Evolutionary conservation across 2,329 filamentous ascomycete genomes (phyloP).

Genomic region (Ascocoryne sarcoides): DNA sequence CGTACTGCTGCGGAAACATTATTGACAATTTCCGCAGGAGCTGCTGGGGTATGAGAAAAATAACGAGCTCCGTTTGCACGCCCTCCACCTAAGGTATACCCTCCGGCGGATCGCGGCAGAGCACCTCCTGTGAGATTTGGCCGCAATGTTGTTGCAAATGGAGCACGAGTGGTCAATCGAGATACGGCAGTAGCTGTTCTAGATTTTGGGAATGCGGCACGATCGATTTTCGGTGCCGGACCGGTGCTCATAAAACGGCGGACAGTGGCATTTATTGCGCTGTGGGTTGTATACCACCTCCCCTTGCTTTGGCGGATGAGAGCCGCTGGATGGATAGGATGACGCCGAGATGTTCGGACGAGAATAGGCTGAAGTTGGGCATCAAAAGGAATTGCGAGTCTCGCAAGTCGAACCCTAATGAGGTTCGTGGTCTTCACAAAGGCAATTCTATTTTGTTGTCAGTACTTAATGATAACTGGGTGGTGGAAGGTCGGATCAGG

Average conservation of each 20-base stretch:
- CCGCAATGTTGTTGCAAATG: slow-evolving; percentile 80
- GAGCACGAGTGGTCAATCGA: slow-evolving; percentile 64
- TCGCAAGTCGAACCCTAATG: slow-evolving; percentile 35
- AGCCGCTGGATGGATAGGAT: slow-evolving; percentile 48
- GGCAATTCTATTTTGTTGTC: slow-evolving; percentile 32
- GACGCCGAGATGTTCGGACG: slow-evolving; percentile 45
- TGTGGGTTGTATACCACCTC: slow-evolving; percentile 52
- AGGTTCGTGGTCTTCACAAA: slow-evolving; percentile 38
- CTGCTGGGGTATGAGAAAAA: slow-evolving; percentile 81
- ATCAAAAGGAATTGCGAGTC: slow-evolving; percentile 34
- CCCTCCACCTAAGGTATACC: slow-evolving; percentile 71
- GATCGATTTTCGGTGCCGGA: slow-evolving; percentile 35
- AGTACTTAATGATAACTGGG: slow-evolving; percentile 11
- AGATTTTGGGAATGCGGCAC: slow-evolving; percentile 46
- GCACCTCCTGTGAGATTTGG: slow-evolving; percentile 88
- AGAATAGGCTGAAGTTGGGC: slow-evolving; percentile 50
- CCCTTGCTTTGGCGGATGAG: slow-evolving; percentile 55
- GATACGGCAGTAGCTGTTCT: slow-evolving; percentile 46
- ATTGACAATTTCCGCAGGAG: slow-evolving; percentile 82
- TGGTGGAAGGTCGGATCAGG: background rate
- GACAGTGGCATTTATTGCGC: slow-evolving; percentile 42
- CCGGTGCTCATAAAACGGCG: slow-evolving; percentile 30
- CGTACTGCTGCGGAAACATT: slow-evolving; percentile 92
- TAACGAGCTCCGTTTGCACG: slow-evolving; percentile 66
- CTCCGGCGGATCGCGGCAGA: slow-evolving; percentile 75